These are phyloP conservation scores for Lobulomyces angularis DNA, from an alignment of 192 early-diverging fungal species.

Conservation along the genomic window DNA sequence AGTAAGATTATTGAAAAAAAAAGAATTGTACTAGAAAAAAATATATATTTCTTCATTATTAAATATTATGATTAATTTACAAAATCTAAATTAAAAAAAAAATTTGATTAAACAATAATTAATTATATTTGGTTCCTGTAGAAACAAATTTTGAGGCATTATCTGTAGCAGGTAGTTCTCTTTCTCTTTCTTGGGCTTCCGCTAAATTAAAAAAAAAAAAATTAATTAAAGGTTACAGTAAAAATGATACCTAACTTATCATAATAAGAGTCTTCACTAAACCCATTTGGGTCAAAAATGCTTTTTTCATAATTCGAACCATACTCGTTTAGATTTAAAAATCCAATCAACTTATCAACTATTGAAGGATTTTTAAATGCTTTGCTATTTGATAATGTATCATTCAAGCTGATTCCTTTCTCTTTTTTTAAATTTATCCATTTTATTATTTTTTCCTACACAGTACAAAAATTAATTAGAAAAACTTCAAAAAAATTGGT, in stretches of 20 bases:
- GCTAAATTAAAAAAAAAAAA: too few relatives aligned
- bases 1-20: too few relatives aligned
- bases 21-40: too few relatives aligned
- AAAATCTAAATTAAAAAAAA: too few relatives aligned
- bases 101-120: too few relatives aligned
- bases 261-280: slow-evolving; percentile 42
- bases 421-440: slow-evolving; percentile 54
- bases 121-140: too few relatives aligned
- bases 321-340: slow-evolving; percentile 65
- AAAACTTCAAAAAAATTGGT: not conserved
- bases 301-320: slow-evolving; percentile 64
- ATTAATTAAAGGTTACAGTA: too few relatives aligned
- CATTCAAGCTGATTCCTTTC: slow-evolving; percentile 69
- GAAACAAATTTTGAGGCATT: too few relatives aligned
- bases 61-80: too few relatives aligned
- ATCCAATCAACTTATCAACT: slow-evolving; percentile 73
- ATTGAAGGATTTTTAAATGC: slow-evolving; percentile 86
- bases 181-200: too few relatives aligned
- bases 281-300: slow-evolving; percentile 60
- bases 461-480: slow-evolving; percentile 2
- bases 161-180: too few relatives aligned
- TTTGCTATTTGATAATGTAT: slow-evolving; percentile 66
- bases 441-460: slow-evolving; percentile 60
- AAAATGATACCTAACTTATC: slow-evolving; percentile 51
- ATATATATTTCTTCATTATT: too few relatives aligned